Base-by-base conservation (phyloP, 306 rosid genomes). In the Calophaca sinica region DNA sequence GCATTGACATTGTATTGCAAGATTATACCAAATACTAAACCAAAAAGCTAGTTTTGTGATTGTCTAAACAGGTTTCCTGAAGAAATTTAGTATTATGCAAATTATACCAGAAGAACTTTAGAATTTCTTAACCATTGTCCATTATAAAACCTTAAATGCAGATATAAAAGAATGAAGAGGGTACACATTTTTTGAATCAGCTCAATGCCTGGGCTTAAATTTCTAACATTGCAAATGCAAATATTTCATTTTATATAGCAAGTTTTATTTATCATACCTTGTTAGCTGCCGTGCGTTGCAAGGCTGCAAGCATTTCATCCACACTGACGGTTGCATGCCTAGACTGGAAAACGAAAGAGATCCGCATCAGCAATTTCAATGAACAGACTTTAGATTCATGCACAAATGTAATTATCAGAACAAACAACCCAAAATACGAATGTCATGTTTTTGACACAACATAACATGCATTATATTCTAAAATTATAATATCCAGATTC, bases 311-410 rank as follows among this genome's bases (percentile, higher is more conserved):
- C 98, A 94, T 94, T 41, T 89, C 89, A 75, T 94, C 98, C 46
- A 89, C 91, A 59, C 88, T 70, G 41, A 94, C 93, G 75, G 91
- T 91, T 7, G 97, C 97, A 57, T 94, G 98, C 83, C 98, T 86
- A 7, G 97, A 89, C 98, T 89, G 93, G n/a, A 82, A 79, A 79
- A 74, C 9, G 68, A 33, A 46, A 66, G 32, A 52, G 32, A 8
- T 45, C 26, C 11, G 41, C 1, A 62, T 83, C 70, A 78, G 87
- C 62, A 62, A 63, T 57, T 4, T 36, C 73, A 12, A 41, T 9
- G 45, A 32, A 75, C n/a, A 14, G 2, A 38, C 42, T 29, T 72
- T 42, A 46, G 26, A 59, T 58, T 26, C 44, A 57, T 26, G 41
- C n/a, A 15, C 26, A 54, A 42, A 64, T 46, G 28, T 50, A 61